Conservation (phyloP, 495 filamentous ascomycete genomes). For the Penicillium antarcticum region DNA sequence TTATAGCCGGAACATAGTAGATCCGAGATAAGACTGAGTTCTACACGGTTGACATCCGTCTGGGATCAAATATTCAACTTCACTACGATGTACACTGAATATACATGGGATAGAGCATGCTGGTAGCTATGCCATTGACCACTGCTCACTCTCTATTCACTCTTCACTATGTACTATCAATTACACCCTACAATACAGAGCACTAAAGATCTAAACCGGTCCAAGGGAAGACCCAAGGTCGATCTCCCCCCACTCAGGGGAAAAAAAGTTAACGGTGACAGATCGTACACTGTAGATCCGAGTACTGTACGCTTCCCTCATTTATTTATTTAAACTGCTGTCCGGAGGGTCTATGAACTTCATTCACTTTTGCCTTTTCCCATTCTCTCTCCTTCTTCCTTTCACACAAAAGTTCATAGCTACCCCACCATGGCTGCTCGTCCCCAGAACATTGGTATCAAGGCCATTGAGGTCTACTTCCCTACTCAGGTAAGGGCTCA, state of each 20-base stretch:
- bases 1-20: background rate
- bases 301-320: constrained; percentile 24
- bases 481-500: constrained; percentile 76
- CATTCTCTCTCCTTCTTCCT: background rate
- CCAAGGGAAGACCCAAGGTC: constrained; percentile 1
- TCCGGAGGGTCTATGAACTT: constrained; percentile 1
- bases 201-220: background rate
- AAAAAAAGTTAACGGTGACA: constrained; percentile 16
- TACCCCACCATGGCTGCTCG: constrained; percentile 73
- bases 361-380: background rate
- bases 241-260: constrained; percentile 2
- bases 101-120: too few species aligned
- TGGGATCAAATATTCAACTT: background rate
- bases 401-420: constrained; percentile 7
- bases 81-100: too few species aligned
- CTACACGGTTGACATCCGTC: constrained; percentile 11
- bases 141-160: too few species aligned
- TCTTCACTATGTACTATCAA: too few species aligned
- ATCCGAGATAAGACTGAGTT: constrained; percentile 17
- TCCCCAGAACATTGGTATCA: constrained; percentile 97
- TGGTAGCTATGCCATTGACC: too few species aligned
- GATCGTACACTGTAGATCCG: constrained; percentile 35
- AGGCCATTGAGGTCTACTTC: constrained; percentile 99
- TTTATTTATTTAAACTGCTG: constrained; percentile 12
- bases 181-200: too few species aligned